Conservation (phyloP, 2,329 filamentous ascomycete species). For the Hysterium pulicare region DNA sequence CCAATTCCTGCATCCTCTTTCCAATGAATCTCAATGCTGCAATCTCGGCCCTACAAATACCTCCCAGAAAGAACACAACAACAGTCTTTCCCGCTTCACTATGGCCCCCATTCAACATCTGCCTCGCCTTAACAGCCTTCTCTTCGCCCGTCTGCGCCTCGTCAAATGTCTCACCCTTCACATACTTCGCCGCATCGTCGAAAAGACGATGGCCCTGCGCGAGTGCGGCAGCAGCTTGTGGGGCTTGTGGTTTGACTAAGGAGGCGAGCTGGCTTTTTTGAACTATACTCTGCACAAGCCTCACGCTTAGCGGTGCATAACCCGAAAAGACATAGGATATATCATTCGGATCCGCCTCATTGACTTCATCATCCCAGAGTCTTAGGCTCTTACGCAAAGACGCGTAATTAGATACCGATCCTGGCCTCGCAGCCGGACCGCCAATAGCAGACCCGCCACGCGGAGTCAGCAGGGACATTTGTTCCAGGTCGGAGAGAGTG, state of each 20-base stretch:
- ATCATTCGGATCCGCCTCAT: slow-evolving; percentile 90
- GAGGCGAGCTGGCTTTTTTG: slow-evolving; percentile 81
- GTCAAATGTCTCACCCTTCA: slow-evolving; percentile 85
- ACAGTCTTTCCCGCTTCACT: slow-evolving; percentile 66
- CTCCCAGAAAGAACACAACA: slow-evolving; percentile 96
- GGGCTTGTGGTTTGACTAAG: slow-evolving; percentile 49
- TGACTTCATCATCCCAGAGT: slow-evolving; percentile 93
- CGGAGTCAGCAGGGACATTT: slow-evolving; percentile 79
- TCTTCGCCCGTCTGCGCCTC: slow-evolving; percentile 89
- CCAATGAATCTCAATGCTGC: slow-evolving; percentile 89
- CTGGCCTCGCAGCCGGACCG: slow-evolving; percentile 42
- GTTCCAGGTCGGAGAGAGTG: slow-evolving; percentile 83
- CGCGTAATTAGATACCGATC: slow-evolving; percentile 73
- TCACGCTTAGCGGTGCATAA: slow-evolving; percentile 87
- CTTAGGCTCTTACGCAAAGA: slow-evolving; percentile 81
- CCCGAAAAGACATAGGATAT: slow-evolving; percentile 98
- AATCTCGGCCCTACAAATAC: slow-evolving; percentile 94
- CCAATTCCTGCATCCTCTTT: slow-evolving; percentile 65
- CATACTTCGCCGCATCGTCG: slow-evolving; percentile 85
- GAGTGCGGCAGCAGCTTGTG: slow-evolving; percentile 43
- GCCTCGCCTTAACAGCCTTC: slow-evolving; percentile 82
- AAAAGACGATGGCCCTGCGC: slow-evolving; percentile 89
- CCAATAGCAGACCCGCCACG: slow-evolving; percentile 40
- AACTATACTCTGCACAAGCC: slow-evolving; percentile 86
- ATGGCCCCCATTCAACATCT: slow-evolving; percentile 69